A percentile compares a stretch with the other conserved stretches of the same genome.
Evolutionary conservation across 345 rosid species (phyloP).

Genomic region (Salix suchowensis): DNA sequence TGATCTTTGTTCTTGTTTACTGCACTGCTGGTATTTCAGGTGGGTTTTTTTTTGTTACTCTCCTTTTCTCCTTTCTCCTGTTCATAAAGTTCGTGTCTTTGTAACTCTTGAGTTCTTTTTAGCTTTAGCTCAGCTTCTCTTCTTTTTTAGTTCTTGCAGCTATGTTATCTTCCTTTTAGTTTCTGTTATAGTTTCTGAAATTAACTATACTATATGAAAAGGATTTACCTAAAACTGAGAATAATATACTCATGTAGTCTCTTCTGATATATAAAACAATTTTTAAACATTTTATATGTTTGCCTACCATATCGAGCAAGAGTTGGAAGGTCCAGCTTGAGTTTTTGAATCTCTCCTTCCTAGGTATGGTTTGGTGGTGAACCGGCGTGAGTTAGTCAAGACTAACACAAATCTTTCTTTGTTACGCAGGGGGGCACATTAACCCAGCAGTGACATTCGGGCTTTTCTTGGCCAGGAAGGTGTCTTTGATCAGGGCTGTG

Average conservation of each 20-base stretch:
- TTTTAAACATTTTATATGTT: background rate
- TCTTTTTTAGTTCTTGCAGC: background rate
- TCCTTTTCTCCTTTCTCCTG: too few species aligned
- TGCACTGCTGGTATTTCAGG: conserved; percentile 91
- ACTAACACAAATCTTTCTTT: background rate
- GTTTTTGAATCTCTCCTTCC: background rate
- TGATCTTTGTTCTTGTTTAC: conserved; percentile 76
- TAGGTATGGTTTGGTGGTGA: background rate
- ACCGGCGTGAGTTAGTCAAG: background rate
- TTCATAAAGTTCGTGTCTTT: background rate
- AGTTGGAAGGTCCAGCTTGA: background rate
- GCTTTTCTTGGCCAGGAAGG: conserved; percentile 68
- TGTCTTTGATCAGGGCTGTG: conserved; percentile 61
- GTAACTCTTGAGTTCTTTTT: background rate
- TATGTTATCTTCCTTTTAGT: background rate
- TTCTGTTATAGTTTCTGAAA: background rate
- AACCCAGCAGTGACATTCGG: conserved; percentile 91
- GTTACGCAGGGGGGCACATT: conserved; percentile 61
- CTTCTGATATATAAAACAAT: too few species aligned
- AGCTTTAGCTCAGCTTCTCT: background rate
- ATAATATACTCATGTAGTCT: too few species aligned
- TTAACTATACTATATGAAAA: too few species aligned
- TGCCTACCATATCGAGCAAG: background rate
- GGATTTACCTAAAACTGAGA: too few species aligned
- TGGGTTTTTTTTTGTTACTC: conserved; percentile 1